Evolutionary conservation across 108 stramenopile species (phyloP).

Genomic region (Pseudonitzschia pungens): DNA sequence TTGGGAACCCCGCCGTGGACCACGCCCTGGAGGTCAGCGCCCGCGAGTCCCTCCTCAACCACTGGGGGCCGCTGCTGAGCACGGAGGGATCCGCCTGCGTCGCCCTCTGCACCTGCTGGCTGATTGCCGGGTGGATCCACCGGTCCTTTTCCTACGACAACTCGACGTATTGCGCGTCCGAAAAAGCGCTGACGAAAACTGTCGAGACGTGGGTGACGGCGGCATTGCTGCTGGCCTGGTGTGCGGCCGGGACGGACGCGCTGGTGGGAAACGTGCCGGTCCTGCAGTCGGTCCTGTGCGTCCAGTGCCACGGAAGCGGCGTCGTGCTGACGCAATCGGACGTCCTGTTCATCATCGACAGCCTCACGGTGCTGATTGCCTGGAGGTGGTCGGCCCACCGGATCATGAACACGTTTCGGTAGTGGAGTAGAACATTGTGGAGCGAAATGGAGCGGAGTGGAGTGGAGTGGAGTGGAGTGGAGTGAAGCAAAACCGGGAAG

Average conservation of each 20-base stretch:
- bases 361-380: slow-evolving; percentile 56
- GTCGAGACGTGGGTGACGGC: slow-evolving; percentile 65
- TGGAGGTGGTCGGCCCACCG: slow-evolving; percentile 72
- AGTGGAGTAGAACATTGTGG: background rate
- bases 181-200: slow-evolving; percentile 52
- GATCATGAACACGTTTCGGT: slow-evolving; percentile 39
- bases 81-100: slow-evolving; percentile 58
- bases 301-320: background rate
- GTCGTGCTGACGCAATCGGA: slow-evolving; percentile 61
- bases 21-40: slow-evolving; percentile 32
- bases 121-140: slow-evolving; percentile 57
- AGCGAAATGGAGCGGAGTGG: too few species aligned
- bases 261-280: slow-evolving; percentile 5
- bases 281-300: background rate
- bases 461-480: too few species aligned
- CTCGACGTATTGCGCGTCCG: slow-evolving; percentile 54
- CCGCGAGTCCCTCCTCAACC: slow-evolving; percentile 27
- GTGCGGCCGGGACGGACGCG: slow-evolving; percentile 41
- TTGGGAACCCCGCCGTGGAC: slow-evolving; percentile 16
- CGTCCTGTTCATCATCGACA: slow-evolving; percentile 72
- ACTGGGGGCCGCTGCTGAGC: slow-evolving; percentile 63
- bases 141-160: slow-evolving; percentile 66
- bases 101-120: slow-evolving; percentile 65
- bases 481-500: too few species aligned
- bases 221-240: slow-evolving; percentile 39